Percentiles rank a stretch among this genome's conserved stretches.
phyloP scores from a whole-genome alignment of 2,329 filamentous ascomycete species.

The Teratosphaeria destructans region DNA sequence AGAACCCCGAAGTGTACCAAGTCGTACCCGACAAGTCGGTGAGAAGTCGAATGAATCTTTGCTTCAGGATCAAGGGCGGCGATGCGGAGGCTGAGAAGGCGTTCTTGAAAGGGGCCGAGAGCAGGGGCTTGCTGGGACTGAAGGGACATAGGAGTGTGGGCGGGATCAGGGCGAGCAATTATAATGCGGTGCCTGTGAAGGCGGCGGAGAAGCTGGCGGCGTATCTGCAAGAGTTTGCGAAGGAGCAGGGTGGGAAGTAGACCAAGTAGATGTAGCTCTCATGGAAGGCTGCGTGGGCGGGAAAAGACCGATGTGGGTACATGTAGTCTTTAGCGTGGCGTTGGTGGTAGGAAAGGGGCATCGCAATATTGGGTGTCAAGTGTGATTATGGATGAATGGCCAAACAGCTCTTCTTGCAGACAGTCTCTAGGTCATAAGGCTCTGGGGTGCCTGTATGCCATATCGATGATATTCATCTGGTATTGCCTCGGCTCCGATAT shows the following conservation, averaged over 20 bases:
- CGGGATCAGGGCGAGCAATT: constrained; percentile 78
- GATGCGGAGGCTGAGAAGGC: constrained; percentile 59
- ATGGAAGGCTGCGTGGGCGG: not conserved
- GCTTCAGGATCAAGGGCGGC: constrained; percentile 65
- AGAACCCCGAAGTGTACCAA: constrained; percentile 59
- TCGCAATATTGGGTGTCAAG: not conserved
- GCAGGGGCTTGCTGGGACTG: constrained; percentile 61
- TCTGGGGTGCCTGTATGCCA: not conserved
- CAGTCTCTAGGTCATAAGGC: too few relatives aligned
- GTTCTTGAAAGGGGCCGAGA: constrained; percentile 65
- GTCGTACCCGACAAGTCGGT: constrained; percentile 66
- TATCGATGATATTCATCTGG: not conserved
- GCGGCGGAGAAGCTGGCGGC: constrained; percentile 57
- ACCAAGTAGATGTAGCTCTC: not conserved
- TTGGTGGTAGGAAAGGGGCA: not conserved
- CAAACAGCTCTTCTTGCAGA: too few relatives aligned
- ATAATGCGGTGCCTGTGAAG: constrained; percentile 67
- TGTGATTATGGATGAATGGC: too few relatives aligned
- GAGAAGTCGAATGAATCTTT: constrained; percentile 89
- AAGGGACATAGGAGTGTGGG: constrained; percentile 85
- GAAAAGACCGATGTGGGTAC: not conserved
- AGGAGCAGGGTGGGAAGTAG: constrained; percentile 1
- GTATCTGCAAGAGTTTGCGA: constrained; percentile 53
- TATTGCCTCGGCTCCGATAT: not conserved
- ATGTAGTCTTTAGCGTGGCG: not conserved